Evolutionary conservation across 2,329 filamentous ascomycete species (phyloP), one percentile per base, ranked within the genome.

Genomic region (Teratosphaeria gauchensis): DNA sequence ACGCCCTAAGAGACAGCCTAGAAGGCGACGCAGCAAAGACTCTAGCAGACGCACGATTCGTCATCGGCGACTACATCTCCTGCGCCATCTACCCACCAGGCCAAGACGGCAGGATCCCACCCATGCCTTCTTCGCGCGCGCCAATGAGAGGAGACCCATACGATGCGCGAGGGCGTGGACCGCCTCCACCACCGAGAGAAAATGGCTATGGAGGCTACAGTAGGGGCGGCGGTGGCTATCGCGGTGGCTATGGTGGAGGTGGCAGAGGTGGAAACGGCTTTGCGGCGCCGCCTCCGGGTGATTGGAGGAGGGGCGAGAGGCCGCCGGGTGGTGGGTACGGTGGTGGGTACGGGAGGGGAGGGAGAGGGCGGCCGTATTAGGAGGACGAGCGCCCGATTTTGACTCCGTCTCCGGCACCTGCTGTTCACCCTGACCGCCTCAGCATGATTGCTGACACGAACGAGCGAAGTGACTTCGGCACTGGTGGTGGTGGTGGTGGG

Each of bases 1-100:
- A 55, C 72, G 75, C 72, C 6, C 72, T 74, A 53, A 71, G 69
- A 46, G 76, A 76, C 30, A 60, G 56, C 31, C 58, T 67, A 56
- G 66, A 79, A 35, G 82, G 82, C 5, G 85, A 89, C 31, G 52
- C 28, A 21, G 81, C 84, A 11, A 92, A 87, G 76, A 92, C 89
- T 8, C 75, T 97, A 33, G 80, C 80, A 42, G 89, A 95, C 57
- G 85, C 83, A 35, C 83, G 87, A 24, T 95, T 96, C 68, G 87
- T 96, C 11, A 87, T 94, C 62, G 92, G 92, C 0, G 92, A 97
- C 73, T 95, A 88, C 69, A 80, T 97, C 48, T 87, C 87, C 59
- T 92, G 89, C 71, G 89, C 90, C 4, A 85, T 96, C 60, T 77
- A 92, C 58, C 86, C 89, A 51, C 89, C 90, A 1, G 56, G 52